Percentiles rank a stretch among this genome's conserved stretches.
These are phyloP conservation scores for Metarhizium anisopliae DNA, from an alignment of 2,329 filamentous ascomycete genomes.

Conservation along the genomic window DNA sequence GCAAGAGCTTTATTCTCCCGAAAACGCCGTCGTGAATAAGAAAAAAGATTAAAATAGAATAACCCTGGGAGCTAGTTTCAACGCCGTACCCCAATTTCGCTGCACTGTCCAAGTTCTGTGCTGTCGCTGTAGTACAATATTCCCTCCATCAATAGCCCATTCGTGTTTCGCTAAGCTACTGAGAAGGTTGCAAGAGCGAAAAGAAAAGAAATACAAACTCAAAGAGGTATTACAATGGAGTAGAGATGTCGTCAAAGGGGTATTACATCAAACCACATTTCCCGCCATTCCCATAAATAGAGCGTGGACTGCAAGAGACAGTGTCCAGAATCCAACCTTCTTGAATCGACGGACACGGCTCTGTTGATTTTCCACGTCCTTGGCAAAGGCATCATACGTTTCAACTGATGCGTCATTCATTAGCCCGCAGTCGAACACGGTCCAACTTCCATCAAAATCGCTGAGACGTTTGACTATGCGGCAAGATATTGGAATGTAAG, in stretches of 20 bases:
- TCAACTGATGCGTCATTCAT: slow-evolving; percentile 92
- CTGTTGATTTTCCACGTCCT: slow-evolving; percentile 83
- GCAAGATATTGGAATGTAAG: slow-evolving; percentile 92
- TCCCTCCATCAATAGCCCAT: not conserved
- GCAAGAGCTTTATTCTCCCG: not conserved
- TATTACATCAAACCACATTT: slow-evolving; percentile 45
- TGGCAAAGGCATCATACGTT: slow-evolving; percentile 89
- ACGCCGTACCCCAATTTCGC: slow-evolving; percentile 1
- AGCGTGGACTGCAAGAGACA: slow-evolving; percentile 85
- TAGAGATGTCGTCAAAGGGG: not conserved
- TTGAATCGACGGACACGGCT: slow-evolving; percentile 79
- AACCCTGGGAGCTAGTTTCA: not conserved
- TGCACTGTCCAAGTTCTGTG: not conserved
- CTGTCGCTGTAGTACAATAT: not conserved
- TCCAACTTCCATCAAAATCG: slow-evolving; percentile 96
- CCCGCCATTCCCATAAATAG: slow-evolving; percentile 93
- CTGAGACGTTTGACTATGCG: slow-evolving; percentile 80
- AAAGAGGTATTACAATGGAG: not conserved
- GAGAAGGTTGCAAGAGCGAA: not conserved
- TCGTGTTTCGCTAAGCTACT: not conserved
- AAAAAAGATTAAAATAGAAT: too few relatives aligned
- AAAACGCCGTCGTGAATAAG: not conserved
- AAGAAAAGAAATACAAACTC: not conserved
- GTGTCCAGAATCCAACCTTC: slow-evolving; percentile 93
- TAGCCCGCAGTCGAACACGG: slow-evolving; percentile 82